Conservation (phyloP, 2,329 filamentous ascomycete species). For the Biscogniauxia marginata region DNA sequence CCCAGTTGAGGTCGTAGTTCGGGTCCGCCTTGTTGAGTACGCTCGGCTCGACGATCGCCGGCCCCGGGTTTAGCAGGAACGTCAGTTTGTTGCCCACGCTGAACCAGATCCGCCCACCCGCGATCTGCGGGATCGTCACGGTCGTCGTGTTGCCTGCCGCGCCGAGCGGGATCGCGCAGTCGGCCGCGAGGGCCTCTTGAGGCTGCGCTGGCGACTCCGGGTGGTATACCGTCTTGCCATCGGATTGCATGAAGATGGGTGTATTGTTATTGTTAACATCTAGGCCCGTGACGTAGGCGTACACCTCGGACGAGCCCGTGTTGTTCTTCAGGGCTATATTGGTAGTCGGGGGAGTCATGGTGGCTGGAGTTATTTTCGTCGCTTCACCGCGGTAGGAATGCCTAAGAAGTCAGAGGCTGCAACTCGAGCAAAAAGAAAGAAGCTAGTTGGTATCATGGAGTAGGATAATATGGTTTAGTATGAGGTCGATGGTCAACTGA, state of each 20-base stretch:
- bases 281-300: constrained; percentile 69
- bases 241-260: constrained; percentile 61
- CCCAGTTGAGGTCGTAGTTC: constrained; percentile 63
- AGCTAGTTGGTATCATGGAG: constrained; percentile 1
- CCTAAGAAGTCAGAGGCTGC: background rate
- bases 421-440: background rate
- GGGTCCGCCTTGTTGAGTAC: constrained; percentile 64
- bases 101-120: constrained; percentile 72
- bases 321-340: constrained; percentile 65
- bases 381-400: background rate
- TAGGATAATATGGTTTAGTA: background rate
- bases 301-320: constrained; percentile 58
- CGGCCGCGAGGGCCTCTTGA: constrained; percentile 49
- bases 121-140: constrained; percentile 67
- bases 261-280: constrained; percentile 59
- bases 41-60: constrained; percentile 72
- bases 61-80: constrained; percentile 70
- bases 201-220: constrained; percentile 56
- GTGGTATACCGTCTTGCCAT: constrained; percentile 65
- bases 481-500: background rate
- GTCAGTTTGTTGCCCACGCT: constrained; percentile 58
- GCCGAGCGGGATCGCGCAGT: constrained; percentile 65
- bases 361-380: constrained; percentile 2
- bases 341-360: constrained; percentile 46
- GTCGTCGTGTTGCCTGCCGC: constrained; percentile 56